Conservation (phyloP, 345 rosid genomes). For the Noccaea bulbosa region DNA sequence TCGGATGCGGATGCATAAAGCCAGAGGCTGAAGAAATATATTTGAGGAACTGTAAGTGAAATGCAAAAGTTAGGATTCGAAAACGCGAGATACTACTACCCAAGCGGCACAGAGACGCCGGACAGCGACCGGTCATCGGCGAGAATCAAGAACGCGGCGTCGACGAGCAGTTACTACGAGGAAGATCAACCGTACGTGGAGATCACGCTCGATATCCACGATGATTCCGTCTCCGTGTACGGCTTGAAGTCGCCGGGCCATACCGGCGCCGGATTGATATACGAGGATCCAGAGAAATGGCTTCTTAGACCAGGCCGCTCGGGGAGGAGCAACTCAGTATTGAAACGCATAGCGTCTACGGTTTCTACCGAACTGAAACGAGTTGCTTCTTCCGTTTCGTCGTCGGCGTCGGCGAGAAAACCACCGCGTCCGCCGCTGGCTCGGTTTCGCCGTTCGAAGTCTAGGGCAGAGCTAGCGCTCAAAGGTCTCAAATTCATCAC, state of each 20-base stretch:
- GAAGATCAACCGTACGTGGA: slow-evolving; percentile 62
- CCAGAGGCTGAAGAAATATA: neutral
- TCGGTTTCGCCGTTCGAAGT: slow-evolving; percentile 54
- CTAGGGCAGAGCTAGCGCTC: slow-evolving; percentile 62
- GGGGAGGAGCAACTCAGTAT: slow-evolving; percentile 40
- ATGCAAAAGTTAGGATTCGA: slow-evolving; percentile 41
- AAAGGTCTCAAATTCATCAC: slow-evolving; percentile 77
- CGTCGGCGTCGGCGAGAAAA: slow-evolving; percentile 37
- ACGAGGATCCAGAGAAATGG: slow-evolving; percentile 60
- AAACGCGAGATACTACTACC: slow-evolving; percentile 28
- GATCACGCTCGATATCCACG: slow-evolving; percentile 74
- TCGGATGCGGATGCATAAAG: slow-evolving; percentile 11
- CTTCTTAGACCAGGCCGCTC: slow-evolving; percentile 61
- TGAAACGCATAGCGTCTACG: slow-evolving; percentile 53
- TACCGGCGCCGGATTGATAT: slow-evolving; percentile 45
- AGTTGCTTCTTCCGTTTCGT: slow-evolving; percentile 49
- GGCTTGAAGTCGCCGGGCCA: slow-evolving; percentile 57
- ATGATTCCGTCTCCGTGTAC: slow-evolving; percentile 78
- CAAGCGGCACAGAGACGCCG: slow-evolving; percentile 26
- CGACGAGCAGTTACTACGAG: slow-evolving; percentile 14
- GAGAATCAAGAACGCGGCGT: neutral
- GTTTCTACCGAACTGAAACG: slow-evolving; percentile 66
- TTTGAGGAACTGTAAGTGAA: slow-evolving; percentile 17
- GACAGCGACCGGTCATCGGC: slow-evolving; percentile 28
- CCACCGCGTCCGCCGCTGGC: slow-evolving; percentile 41